Evolutionary conservation across 129 eudicot species (phyloP).

Genomic region (Flaveria trinervia): DNA sequence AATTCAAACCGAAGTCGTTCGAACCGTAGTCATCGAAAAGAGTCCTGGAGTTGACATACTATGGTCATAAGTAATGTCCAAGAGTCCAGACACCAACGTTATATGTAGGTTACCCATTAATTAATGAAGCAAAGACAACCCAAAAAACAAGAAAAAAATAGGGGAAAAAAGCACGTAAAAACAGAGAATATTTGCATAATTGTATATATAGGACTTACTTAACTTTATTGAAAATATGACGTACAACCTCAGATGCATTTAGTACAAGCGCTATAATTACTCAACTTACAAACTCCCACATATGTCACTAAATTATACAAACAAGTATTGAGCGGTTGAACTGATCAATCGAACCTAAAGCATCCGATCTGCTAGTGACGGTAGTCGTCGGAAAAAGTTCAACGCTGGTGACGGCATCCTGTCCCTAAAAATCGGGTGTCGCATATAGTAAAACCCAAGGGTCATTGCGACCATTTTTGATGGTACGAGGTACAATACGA

Average conservation of each 20-base stretch:
- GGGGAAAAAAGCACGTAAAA: too few species aligned
- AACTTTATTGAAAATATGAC: not conserved
- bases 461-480: slow-evolving; percentile 95
- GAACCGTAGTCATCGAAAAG: too few species aligned
- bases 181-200: too few species aligned
- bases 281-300: not conserved
- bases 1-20: too few species aligned
- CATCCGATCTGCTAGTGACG: slow-evolving; percentile 79
- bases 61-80: too few species aligned
- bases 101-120: too few species aligned
- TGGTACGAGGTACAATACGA: slow-evolving; percentile 76
- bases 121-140: too few species aligned
- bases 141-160: too few species aligned
- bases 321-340: not conserved
- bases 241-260: slow-evolving; percentile 28
- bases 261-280: slow-evolving; percentile 6
- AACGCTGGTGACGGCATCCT: slow-evolving; percentile 80
- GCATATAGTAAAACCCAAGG: slow-evolving; percentile 66
- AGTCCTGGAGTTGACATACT: too few species aligned
- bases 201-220: not conserved
- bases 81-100: too few species aligned
- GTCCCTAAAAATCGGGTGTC: slow-evolving; percentile 90
- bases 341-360: slow-evolving; percentile 39
- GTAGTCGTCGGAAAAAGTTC: slow-evolving; percentile 83
- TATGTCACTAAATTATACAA: slow-evolving; percentile 4